phyloP scores from a whole-genome alignment of 2,329 filamentous ascomycete species.

The Aphanoascus verrucosus region DNA sequence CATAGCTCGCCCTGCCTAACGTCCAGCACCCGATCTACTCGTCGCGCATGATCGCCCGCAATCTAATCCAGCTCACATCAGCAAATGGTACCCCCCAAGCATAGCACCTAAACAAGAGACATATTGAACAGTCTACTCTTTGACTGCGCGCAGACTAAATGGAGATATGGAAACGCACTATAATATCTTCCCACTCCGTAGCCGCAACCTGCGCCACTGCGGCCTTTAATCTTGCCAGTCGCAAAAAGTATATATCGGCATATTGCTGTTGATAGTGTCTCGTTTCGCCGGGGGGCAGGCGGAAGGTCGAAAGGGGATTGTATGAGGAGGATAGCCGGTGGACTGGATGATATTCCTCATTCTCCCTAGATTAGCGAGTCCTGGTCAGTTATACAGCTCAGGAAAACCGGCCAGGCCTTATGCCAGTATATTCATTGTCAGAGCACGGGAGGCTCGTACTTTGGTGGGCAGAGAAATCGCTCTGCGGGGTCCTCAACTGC shows the following conservation, averaged over 20 bases:
- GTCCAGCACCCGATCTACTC: conserved; percentile 81
- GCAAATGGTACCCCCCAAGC: background rate
- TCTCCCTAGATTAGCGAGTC: conserved; percentile 18
- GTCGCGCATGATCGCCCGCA: conserved; percentile 61
- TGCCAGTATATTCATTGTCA: background rate
- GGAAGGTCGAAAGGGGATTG: conserved; percentile 63
- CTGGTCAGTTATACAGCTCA: background rate
- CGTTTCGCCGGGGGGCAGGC: conserved; percentile 52
- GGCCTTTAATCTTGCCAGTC: conserved; percentile 77
- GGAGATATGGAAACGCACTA: conserved; percentile 33
- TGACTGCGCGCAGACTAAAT: background rate
- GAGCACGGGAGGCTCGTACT: conserved; percentile 17
- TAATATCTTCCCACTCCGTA: conserved; percentile 66
- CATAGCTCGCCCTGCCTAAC: conserved; percentile 91
- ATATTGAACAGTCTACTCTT: background rate
- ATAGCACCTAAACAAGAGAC: background rate
- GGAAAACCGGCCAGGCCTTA: too few species aligned
- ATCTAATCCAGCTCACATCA: conserved; percentile 39
- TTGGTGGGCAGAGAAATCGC: conserved; percentile 24
- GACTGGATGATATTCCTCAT: conserved; percentile 33
- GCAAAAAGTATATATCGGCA: conserved; percentile 94
- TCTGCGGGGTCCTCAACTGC: conserved; percentile 9
- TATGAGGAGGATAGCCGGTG: conserved; percentile 54
- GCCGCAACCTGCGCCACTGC: conserved; percentile 63
- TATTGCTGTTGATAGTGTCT: conserved; percentile 87